phyloP scores from a whole-genome alignment of 78 protist genomes.

The Dictyostelium firmibasis region DNA sequence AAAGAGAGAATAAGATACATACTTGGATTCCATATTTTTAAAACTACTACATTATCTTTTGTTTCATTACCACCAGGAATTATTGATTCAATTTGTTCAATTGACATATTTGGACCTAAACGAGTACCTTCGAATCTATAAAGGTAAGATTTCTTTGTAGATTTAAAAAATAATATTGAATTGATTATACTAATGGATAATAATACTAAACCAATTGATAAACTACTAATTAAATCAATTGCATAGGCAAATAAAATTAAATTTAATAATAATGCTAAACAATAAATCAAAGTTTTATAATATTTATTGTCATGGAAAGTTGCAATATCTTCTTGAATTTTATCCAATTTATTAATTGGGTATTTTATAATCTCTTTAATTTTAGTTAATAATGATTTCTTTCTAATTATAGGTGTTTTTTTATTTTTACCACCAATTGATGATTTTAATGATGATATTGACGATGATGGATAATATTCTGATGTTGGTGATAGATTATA shows the following conservation, averaged over 20 bases:
- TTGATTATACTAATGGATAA: neutral
- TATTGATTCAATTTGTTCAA: neutral
- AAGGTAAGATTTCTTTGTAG: neutral
- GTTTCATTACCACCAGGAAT: constrained; percentile 23
- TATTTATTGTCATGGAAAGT: neutral
- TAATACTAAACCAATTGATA: neutral
- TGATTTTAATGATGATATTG: neutral
- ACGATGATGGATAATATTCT: neutral
- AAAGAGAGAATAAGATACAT: neutral
- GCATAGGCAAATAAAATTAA: constrained; percentile 14
- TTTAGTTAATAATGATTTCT: neutral
- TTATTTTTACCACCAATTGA: neutral
- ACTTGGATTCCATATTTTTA: constrained; percentile 49
- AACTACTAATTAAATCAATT: constrained; percentile 15
- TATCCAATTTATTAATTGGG: constrained; percentile 52
- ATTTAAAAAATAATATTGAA: neutral
- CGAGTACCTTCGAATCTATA: constrained; percentile 16
- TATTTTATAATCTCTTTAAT: constrained; percentile 13
- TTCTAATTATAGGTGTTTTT: neutral
- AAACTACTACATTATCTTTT: constrained; percentile 28
- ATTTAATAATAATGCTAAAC: neutral
- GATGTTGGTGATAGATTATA: neutral
- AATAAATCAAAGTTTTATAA: constrained; percentile 1
- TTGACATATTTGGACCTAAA: constrained; percentile 42
- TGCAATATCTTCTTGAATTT: neutral